Evolutionary conservation across 148 eudicot genomes (phyloP).

Genomic region (Amaranthus palmeri): DNA sequence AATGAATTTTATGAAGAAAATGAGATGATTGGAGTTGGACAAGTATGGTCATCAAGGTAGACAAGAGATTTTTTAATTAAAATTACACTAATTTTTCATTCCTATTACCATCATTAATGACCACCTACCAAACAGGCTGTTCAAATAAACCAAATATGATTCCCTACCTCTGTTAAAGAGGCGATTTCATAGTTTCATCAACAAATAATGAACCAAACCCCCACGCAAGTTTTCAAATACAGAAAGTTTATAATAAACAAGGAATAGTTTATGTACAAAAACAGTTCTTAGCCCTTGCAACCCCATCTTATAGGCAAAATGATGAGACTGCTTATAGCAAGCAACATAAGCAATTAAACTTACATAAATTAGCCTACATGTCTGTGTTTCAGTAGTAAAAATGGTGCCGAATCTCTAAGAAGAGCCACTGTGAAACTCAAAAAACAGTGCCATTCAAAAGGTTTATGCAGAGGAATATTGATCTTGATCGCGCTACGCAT

Average conservation of each 20-base stretch:
- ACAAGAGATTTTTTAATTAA: too few species aligned
- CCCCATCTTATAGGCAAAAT: constrained; percentile 12
- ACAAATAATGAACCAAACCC: too few species aligned
- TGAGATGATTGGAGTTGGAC: too few species aligned
- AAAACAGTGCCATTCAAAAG: background rate
- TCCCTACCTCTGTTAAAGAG: too few species aligned
- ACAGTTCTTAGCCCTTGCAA: background rate
- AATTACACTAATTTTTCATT: too few species aligned
- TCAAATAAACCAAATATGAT: too few species aligned
- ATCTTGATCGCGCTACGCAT: background rate
- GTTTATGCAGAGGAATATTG: background rate
- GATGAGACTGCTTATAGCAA: background rate
- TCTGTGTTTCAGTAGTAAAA: background rate
- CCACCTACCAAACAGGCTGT: too few species aligned
- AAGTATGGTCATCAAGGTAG: too few species aligned
- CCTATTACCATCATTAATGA: too few species aligned
- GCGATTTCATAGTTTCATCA: too few species aligned
- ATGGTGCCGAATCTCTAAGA: background rate
- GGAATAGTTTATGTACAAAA: background rate
- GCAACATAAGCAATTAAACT: background rate
- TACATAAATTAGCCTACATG: background rate
- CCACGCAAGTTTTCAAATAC: background rate
- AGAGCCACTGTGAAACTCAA: background rate
- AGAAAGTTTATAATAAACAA: background rate
- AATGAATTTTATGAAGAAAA: too few species aligned